phyloP scores from a whole-genome alignment of 2,329 filamentous ascomycete genomes.

The Hortaea werneckii region DNA sequence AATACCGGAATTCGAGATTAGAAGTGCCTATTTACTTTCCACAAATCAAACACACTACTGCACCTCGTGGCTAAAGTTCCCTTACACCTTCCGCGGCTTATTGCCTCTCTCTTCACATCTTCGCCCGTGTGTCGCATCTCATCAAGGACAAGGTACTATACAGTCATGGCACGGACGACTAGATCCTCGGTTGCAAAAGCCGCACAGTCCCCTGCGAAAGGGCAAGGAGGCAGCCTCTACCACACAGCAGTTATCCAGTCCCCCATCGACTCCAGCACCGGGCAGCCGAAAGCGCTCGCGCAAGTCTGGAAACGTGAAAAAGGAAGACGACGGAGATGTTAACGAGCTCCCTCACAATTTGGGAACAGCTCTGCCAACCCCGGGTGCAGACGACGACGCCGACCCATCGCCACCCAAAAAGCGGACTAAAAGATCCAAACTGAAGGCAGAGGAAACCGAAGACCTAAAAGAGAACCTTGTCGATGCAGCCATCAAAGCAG shows the following conservation, averaged over 20 bases:
- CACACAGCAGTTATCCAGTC: slow-evolving; percentile 33
- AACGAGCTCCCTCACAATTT: slow-evolving; percentile 49
- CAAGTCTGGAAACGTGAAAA: slow-evolving; percentile 19
- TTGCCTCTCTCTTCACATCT: too few relatives aligned
- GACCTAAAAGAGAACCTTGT: slow-evolving; percentile 3
- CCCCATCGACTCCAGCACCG: slow-evolving; percentile 29
- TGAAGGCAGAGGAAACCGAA: slow-evolving; percentile 5
- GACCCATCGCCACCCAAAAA: slow-evolving; percentile 18
- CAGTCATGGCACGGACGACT: slow-evolving; percentile 17
- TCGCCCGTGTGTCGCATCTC: too few relatives aligned
- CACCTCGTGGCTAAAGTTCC: too few relatives aligned
- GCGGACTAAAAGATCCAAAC: slow-evolving; percentile 12
- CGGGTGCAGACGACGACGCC: slow-evolving; percentile 14
- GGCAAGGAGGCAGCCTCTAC: slow-evolving; percentile 6
- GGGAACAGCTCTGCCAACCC: slow-evolving; percentile 29
- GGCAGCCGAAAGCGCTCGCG: slow-evolving; percentile 28
- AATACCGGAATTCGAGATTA: too few relatives aligned
- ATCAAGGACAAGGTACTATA: too few relatives aligned
- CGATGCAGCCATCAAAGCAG: slow-evolving; percentile 7
- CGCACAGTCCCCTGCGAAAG: too few relatives aligned
- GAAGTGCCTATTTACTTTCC: too few relatives aligned
- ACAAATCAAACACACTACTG: too few relatives aligned
- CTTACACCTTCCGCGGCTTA: too few relatives aligned
- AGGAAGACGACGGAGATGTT: slow-evolving; percentile 27
- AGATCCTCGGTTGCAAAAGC: slow-evolving; percentile 1